These are phyloP conservation scores for Aeschynomene evenia DNA, from an alignment of 306 rosid genomes.

Conservation along the genomic window DNA sequence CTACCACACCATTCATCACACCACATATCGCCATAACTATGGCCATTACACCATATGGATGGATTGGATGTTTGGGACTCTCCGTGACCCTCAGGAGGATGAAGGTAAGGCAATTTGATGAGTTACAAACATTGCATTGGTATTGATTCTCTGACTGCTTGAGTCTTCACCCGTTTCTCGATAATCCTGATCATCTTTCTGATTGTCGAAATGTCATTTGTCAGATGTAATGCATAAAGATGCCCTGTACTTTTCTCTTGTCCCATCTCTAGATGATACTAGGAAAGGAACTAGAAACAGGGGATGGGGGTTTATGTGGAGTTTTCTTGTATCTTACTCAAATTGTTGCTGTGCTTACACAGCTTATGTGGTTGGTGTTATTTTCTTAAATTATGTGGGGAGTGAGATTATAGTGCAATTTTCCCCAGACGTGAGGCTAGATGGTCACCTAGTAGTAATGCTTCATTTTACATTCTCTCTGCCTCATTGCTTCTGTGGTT, in stretches of 20 bases:
- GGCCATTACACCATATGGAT: conserved; percentile 91
- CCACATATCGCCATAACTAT: conserved; percentile 86
- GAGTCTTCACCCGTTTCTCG: neutral
- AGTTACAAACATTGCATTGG: neutral
- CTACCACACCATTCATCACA: conserved; percentile 94
- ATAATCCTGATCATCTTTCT: too few species aligned
- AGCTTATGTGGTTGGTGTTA: conserved; percentile 8
- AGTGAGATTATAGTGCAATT: conserved; percentile 5
- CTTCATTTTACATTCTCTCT: neutral
- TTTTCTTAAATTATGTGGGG: conserved; percentile 23
- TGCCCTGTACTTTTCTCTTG: conserved; percentile 13
- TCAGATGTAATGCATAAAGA: conserved; percentile 31
- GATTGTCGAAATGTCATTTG: conserved; percentile 7
- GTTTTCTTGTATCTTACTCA: conserved; percentile 12
- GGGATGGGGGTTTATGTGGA: conserved; percentile 10
- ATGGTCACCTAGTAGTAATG: neutral
- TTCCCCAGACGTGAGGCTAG: neutral
- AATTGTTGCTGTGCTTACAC: conserved; percentile 7
- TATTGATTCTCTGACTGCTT: neutral
- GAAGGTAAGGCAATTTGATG: conserved; percentile 51
- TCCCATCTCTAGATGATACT: conserved; percentile 4
- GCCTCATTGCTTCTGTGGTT: neutral
- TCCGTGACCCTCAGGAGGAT: conserved; percentile 62
- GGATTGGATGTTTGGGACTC: conserved; percentile 99
- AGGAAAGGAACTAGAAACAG: conserved; percentile 8